A percentile compares a stretch with the other conserved stretches of the same genome.
phyloP scores from a whole-genome alignment of 148 eudicot genomes.

The Rhododendron mucronatum region DNA sequence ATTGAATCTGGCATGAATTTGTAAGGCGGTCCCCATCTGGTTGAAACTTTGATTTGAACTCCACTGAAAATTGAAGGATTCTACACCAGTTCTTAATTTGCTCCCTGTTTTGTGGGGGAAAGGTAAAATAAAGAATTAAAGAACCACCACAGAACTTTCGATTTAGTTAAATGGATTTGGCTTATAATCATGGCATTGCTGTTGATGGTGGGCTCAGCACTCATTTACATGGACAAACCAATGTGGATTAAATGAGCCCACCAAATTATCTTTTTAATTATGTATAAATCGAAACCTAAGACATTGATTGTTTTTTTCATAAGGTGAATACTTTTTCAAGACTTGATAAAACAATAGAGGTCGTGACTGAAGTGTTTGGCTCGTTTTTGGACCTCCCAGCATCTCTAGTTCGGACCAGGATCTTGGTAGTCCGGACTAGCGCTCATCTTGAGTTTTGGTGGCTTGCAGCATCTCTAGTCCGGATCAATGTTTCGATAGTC shows the following conservation, averaged over 20 bases:
- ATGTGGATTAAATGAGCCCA: constrained; percentile 1
- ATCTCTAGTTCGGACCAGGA: too few relatives aligned
- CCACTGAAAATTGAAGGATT: neutral
- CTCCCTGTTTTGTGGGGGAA: constrained; percentile 2
- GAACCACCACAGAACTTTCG: neutral
- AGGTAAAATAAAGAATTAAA: neutral
- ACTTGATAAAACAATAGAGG: neutral
- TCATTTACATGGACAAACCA: neutral
- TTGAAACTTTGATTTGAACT: neutral
- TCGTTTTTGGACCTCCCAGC: too few relatives aligned
- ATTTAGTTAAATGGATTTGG: neutral
- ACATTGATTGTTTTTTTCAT: neutral
- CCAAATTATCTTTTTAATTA: neutral
- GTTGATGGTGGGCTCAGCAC: neutral
- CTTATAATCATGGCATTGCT: neutral
- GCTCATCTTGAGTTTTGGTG: too few relatives aligned
- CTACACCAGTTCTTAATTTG: neutral
- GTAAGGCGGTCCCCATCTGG: neutral
- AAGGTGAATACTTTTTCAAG: neutral
- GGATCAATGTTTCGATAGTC: too few relatives aligned
- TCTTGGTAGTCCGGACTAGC: too few relatives aligned
- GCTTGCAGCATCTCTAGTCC: too few relatives aligned
- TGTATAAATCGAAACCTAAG: neutral
- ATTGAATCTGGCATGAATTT: constrained; percentile 2
- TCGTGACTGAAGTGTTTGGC: neutral